Percentiles rank a stretch among this genome's conserved stretches.
Conservation (phyloP, 352 stramenopile species). For the Globisporangium takayamanum region DNA sequence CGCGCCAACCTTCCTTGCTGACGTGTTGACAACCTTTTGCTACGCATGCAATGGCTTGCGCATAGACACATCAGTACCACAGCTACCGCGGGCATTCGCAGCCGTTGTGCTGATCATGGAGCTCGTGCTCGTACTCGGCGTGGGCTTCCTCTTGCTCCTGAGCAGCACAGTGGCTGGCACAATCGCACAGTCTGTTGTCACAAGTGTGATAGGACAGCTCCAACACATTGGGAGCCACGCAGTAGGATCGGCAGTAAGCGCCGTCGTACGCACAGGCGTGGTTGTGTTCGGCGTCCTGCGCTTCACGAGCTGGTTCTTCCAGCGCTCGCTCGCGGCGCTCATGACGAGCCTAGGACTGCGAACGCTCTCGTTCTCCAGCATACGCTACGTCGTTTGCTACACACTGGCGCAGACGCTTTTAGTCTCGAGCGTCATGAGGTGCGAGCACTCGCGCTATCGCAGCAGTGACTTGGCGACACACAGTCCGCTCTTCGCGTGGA, state of each 20-base stretch:
- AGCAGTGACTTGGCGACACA: background rate
- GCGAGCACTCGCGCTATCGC: background rate
- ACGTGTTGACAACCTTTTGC: too few relatives aligned
- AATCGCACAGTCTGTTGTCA: background rate
- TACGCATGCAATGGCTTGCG: too few relatives aligned
- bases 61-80: background rate
- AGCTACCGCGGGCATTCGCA: conserved; percentile 14
- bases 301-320: conserved; percentile 34
- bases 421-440: background rate
- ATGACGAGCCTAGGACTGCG: background rate
- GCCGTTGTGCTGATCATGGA: conserved; percentile 39
- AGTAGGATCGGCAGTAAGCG: background rate
- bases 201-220: too few relatives aligned
- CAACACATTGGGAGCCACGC: background rate
- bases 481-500: conserved; percentile 19
- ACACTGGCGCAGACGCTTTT: background rate
- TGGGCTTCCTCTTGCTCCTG: conserved; percentile 30
- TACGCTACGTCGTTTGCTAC: background rate
- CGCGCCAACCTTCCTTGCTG: too few relatives aligned
- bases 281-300: conserved; percentile 25
- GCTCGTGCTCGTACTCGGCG: conserved; percentile 21
- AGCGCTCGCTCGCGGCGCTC: background rate
- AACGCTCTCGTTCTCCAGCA: background rate
- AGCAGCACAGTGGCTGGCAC: conserved; percentile 15
- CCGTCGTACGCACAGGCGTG: conserved; percentile 9